These are phyloP conservation scores for Colletotrichum sp. DNA, from an alignment of 2,329 filamentous ascomycete species.

Conservation along the genomic window DNA sequence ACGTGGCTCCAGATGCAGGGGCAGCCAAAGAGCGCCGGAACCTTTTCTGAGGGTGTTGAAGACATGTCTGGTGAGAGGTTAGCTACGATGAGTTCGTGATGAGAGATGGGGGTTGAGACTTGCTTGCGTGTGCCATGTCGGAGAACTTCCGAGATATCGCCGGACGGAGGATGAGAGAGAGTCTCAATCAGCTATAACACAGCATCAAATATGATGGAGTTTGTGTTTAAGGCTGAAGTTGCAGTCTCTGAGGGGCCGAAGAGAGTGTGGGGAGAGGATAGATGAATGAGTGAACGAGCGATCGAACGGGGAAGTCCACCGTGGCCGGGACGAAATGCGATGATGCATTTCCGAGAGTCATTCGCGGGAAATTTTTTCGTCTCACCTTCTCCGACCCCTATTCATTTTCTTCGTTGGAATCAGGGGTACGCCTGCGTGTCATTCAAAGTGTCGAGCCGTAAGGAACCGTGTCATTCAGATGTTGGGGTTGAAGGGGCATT, in stretches of 20 bases:
- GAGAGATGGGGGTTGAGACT: not conserved
- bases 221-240: not conserved
- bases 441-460: not conserved
- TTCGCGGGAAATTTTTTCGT: not conserved
- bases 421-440: conserved; percentile 17
- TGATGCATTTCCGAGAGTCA: conserved; percentile 3
- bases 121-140: not conserved
- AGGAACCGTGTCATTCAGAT: conserved; percentile 6
- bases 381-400: conserved; percentile 12
- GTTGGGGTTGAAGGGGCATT: not conserved
- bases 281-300: not conserved
- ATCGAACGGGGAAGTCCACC: not conserved
- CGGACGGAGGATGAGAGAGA: not conserved
- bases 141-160: not conserved
- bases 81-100: not conserved
- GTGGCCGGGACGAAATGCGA: not conserved
- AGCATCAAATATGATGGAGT: not conserved
- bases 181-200: not conserved
- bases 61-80: not conserved
- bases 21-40: conserved; percentile 9
- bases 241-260: not conserved
- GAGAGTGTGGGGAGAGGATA: not conserved
- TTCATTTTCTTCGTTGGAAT: not conserved
- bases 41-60: not conserved
- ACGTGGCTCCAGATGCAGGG: conserved; percentile 18